Evolutionary conservation across 768 basidiomycete genomes (phyloP).

Genomic region (Lentinus tigrinus): DNA sequence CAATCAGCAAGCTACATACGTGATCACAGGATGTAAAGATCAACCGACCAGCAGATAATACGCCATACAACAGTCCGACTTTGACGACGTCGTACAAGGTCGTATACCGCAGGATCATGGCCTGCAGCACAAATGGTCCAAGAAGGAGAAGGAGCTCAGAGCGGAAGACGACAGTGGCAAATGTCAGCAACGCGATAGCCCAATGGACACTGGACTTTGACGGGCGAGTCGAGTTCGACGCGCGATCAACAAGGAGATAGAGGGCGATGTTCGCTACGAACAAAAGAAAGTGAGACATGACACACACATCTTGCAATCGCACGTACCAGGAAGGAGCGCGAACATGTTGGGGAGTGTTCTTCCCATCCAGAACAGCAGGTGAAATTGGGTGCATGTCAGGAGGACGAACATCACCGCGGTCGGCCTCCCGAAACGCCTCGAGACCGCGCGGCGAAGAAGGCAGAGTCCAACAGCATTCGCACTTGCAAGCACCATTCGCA

Average conservation of each 20-base stretch:
- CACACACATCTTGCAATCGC: background rate
- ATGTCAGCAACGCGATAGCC: conserved; percentile 62
- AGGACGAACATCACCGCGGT: conserved; percentile 61
- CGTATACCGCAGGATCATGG: conserved; percentile 42
- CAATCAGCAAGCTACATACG: too few species aligned
- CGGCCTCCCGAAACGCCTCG: conserved; percentile 58
- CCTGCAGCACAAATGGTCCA: conserved; percentile 56
- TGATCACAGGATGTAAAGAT: background rate
- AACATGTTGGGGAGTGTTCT: conserved; percentile 95
- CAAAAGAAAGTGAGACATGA: background rate
- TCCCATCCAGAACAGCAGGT: conserved; percentile 91
- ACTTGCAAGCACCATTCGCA: conserved; percentile 68
- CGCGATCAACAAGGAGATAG: conserved; percentile 45
- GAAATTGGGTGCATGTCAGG: conserved; percentile 83
- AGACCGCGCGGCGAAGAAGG: conserved; percentile 61
- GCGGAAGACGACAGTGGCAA: conserved; percentile 70
- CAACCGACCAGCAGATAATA: conserved; percentile 52
- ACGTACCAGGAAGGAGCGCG: conserved; percentile 73
- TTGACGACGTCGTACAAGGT: conserved; percentile 43
- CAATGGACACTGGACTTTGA: conserved; percentile 33
- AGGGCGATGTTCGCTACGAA: conserved; percentile 57
- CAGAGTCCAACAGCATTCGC: conserved; percentile 63
- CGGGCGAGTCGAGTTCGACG: conserved; percentile 39
- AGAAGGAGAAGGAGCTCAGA: conserved; percentile 76
- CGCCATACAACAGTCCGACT: conserved; percentile 49